Conservation (phyloP, 108 stramenopile species). For the Skeletonema costatum region DNA sequence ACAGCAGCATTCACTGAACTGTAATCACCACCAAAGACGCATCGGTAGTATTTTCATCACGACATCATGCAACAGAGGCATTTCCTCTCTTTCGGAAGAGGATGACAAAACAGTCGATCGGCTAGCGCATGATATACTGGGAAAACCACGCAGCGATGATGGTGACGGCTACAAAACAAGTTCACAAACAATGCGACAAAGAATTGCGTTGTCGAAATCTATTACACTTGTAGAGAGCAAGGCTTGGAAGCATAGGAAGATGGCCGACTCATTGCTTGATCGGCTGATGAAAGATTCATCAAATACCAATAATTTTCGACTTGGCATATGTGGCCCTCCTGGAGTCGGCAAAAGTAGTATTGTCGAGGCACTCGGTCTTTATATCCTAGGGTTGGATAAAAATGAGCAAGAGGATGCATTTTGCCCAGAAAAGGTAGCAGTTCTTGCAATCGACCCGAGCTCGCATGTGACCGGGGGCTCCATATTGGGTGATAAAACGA, state of each 20-base stretch:
- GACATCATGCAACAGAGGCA: slow-evolving; percentile 1
- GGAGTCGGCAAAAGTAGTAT: slow-evolving; percentile 52
- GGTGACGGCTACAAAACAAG: background rate
- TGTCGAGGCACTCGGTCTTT: slow-evolving; percentile 75
- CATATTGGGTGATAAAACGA: slow-evolving; percentile 98
- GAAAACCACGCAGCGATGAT: background rate
- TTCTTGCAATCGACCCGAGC: slow-evolving; percentile 93
- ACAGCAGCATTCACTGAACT: background rate
- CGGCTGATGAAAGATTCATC: slow-evolving; percentile 20
- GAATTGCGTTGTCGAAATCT: slow-evolving; percentile 72
- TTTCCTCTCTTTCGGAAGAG: slow-evolving; percentile 24
- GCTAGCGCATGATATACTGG: slow-evolving; percentile 27
- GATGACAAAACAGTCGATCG: slow-evolving; percentile 14
- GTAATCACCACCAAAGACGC: background rate
- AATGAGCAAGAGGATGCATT: background rate
- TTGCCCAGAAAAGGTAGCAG: slow-evolving; percentile 67
- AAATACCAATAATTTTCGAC: slow-evolving; percentile 54
- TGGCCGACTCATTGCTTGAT: slow-evolving; percentile 68
- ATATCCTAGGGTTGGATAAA: slow-evolving; percentile 51
- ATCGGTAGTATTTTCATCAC: background rate
- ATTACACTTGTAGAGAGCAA: slow-evolving; percentile 82
- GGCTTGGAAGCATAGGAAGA: slow-evolving; percentile 47
- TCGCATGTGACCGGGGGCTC: slow-evolving; percentile 90
- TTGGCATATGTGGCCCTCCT: slow-evolving; percentile 85
- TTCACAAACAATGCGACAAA: slow-evolving; percentile 22